Base-by-base conservation (phyloP, 208 protist species). In the Kentomonas sorsogonicus region DNA sequence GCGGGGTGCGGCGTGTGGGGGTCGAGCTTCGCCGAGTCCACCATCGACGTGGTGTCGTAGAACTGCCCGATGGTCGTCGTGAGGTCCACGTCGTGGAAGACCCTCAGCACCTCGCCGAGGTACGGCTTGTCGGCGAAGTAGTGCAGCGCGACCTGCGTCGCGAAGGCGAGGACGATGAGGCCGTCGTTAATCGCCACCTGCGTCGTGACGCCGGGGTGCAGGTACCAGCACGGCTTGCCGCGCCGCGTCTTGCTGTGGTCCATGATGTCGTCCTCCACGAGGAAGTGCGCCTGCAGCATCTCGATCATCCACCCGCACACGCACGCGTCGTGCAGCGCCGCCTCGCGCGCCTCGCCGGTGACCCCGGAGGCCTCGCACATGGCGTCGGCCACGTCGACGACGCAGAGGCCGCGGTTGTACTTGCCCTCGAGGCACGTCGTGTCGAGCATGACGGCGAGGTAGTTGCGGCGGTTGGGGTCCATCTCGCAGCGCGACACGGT, bases 181-280 rank as follows among this genome's bases (percentile, higher is more conserved):
- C 87, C 86, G 71, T 99, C 97, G 66, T 99, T 99, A 60, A 98
- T 93, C 13, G 96, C 97, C 40, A 93, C 77, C 74, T 94, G 86
- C 23, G 78, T 53, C 11, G 92, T 96, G 31, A 99, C 95, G 16
- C 89, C 81, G 11, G 76, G 74, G 57, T 78, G 72, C 27, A 84
- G 60, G 63, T 98, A 98, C 96, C 96, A 99, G 76, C 94, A 98
- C 33, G 89, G 90, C 66, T 98, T 85, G 23, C 96, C 96, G 41
- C 97, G 82, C 48, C 97, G 84, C n/a, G 91, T 97, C 20, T 83
- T 74, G 52, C 91, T 97, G 44, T 79, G 59, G 71, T 99, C 97
- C 96, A 99, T 98, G 55, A 99, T 93, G 66, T 99, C 97, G 72
- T 99, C 97, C 56, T 97, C 91, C 13, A 99, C 91, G 16, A 99